phyloP scores from a whole-genome alignment of 768 basidiomycete species.

The Cystofilobasidium ferigula region DNA sequence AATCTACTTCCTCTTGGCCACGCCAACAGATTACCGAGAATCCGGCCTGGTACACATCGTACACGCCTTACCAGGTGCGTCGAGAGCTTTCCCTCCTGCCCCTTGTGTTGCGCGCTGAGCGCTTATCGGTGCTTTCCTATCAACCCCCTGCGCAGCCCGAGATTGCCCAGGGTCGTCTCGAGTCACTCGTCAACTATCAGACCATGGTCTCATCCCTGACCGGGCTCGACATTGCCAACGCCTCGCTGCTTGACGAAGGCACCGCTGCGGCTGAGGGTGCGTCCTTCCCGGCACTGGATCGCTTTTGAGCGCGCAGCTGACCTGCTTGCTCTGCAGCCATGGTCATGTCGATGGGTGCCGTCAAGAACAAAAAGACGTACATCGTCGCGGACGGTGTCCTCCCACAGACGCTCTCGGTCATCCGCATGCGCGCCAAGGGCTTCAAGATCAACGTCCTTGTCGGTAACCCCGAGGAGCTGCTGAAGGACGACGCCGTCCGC shows the following conservation, averaged over 20 bases:
- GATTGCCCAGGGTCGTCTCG: constrained; percentile 95
- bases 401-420: constrained; percentile 81
- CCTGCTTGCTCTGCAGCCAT: constrained; percentile 50
- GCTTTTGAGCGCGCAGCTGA: background rate
- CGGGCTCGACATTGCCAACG: constrained; percentile 88
- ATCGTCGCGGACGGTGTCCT: constrained; percentile 68
- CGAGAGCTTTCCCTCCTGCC: background rate
- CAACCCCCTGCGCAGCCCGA: constrained; percentile 68
- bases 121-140: constrained; percentile 38
- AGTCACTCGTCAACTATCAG: constrained; percentile 93
- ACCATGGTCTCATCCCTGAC: constrained; percentile 92
- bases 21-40: constrained; percentile 51
- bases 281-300: background rate
- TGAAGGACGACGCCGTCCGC: constrained; percentile 35
- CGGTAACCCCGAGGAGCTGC: constrained; percentile 46
- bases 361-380: constrained; percentile 68
- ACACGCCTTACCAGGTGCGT: constrained; percentile 28
- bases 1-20: constrained; percentile 48
- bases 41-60: constrained; percentile 83
- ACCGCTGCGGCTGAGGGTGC: constrained; percentile 31
- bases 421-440: constrained; percentile 80
- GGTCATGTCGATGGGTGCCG: constrained; percentile 75
- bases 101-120: constrained; percentile 71
- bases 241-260: constrained; percentile 78
- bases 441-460: constrained; percentile 77